phyloP scores from a whole-genome alignment of 805 yeast genomes.

The Candida verbasci region DNA sequence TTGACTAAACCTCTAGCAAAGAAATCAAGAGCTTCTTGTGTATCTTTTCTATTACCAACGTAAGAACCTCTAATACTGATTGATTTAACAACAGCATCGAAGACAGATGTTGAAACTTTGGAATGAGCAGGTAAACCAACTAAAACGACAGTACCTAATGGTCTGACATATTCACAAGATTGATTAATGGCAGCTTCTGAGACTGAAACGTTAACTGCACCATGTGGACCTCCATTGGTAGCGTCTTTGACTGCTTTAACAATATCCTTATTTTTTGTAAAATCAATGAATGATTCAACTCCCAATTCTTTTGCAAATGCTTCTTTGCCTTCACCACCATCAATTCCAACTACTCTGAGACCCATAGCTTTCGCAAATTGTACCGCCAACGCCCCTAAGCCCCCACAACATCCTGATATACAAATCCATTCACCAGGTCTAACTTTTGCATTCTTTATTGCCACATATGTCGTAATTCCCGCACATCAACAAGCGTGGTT shows the following conservation, averaged over 20 bases:
- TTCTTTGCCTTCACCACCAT: slow-evolving; percentile 72
- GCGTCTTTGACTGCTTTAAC: slow-evolving; percentile 41
- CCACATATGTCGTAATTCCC: slow-evolving; percentile 67
- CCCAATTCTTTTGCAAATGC: slow-evolving; percentile 51
- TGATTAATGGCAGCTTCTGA: slow-evolving; percentile 48
- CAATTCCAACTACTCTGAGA: slow-evolving; percentile 61
- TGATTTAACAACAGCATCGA: slow-evolving; percentile 38
- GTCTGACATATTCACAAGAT: slow-evolving; percentile 38
- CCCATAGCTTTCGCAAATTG: slow-evolving; percentile 80
- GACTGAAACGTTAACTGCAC: slow-evolving; percentile 46
- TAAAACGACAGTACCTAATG: slow-evolving; percentile 40
- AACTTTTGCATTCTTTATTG: slow-evolving; percentile 54
- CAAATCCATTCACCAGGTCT: slow-evolving; percentile 70
- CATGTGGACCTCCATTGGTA: slow-evolving; percentile 61
- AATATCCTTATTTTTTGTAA: slow-evolving; percentile 47
- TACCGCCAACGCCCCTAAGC: slow-evolving; percentile 71
- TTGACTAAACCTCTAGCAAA: slow-evolving; percentile 40
- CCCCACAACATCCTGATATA: slow-evolving; percentile 79
- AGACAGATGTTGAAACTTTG: slow-evolving; percentile 34
- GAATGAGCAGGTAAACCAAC: slow-evolving; percentile 46
- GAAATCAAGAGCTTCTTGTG: slow-evolving; percentile 43
- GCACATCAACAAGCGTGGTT: too few relatives aligned
- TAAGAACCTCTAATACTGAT: slow-evolving; percentile 38
- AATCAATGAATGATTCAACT: slow-evolving; percentile 61
- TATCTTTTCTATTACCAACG: slow-evolving; percentile 45